Percentiles rank a stretch among this genome's conserved stretches.
Evolutionary conservation across 768 basidiomycete species (phyloP).

Genomic region (Russula brevipes): DNA sequence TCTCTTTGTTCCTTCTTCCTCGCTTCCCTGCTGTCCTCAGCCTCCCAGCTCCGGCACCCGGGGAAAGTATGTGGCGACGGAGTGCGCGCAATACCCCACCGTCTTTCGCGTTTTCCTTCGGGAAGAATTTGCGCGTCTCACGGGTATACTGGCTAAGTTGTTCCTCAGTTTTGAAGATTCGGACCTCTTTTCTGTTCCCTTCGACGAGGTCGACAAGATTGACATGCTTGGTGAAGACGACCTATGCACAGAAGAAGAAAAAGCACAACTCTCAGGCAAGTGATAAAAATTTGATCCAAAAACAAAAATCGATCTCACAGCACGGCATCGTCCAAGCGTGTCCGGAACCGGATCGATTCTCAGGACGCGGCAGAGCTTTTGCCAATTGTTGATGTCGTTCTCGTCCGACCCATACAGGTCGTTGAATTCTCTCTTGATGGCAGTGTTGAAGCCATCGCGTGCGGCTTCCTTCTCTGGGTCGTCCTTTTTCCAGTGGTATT

Average conservation of each 20-base stretch:
- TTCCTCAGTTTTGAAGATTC: constrained; percentile 25
- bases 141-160: constrained; percentile 29
- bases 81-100: constrained; percentile 33
- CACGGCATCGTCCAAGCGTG: not conserved
- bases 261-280: not conserved
- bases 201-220: constrained; percentile 34
- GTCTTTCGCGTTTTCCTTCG: constrained; percentile 28
- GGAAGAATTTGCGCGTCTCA: constrained; percentile 27
- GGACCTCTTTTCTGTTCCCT: constrained; percentile 22
- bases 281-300: not conserved
- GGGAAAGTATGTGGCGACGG: constrained; percentile 26
- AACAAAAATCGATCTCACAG: not conserved
- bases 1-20: no score
- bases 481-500: not conserved
- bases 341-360: constrained; percentile 20
- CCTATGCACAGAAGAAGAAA: no score
- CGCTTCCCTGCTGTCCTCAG: no score
- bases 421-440: constrained; percentile 23
- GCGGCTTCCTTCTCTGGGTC: not conserved
- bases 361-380: constrained; percentile 21
- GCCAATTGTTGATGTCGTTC: constrained; percentile 21
- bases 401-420: constrained; percentile 25
- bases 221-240: constrained; percentile 18
- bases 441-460: not conserved
- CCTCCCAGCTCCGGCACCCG: not conserved